phyloP scores from a whole-genome alignment of 257 asterid genomes.

The Dorcoceras hygrometricum region DNA sequence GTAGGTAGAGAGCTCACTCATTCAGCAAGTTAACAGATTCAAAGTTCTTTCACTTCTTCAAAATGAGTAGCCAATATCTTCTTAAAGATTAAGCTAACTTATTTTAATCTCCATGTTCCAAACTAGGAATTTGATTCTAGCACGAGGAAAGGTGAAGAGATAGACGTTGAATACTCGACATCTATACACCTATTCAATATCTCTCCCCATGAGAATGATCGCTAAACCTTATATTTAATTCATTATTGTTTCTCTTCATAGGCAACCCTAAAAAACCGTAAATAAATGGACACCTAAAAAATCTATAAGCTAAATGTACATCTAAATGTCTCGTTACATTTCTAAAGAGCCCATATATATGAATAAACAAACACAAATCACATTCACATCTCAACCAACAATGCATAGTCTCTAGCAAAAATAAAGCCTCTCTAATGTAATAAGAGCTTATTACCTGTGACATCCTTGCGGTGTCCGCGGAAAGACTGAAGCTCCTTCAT shows the following conservation, averaged over 20 bases:
- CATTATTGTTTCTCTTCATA: background rate
- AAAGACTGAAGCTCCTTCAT: conserved; percentile 99
- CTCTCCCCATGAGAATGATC: background rate
- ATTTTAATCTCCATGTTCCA: background rate
- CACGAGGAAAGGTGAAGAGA: background rate
- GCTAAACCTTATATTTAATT: background rate
- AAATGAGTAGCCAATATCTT: background rate
- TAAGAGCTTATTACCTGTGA: conserved; percentile 57
- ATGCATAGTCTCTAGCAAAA: conserved; percentile 21
- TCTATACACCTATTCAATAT: background rate
- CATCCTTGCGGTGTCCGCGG: conserved; percentile 95
- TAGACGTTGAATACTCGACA: background rate
- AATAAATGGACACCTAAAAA: conserved; percentile 17
- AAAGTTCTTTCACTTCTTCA: background rate
- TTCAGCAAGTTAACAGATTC: background rate
- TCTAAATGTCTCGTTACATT: conserved; percentile 15
- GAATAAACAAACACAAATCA: conserved; percentile 17
- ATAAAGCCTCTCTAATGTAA: conserved; percentile 20
- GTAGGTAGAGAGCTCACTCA: background rate
- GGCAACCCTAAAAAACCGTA: background rate
- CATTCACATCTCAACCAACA: conserved; percentile 7
- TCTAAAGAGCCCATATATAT: conserved; percentile 22
- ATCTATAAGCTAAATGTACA: conserved; percentile 7
- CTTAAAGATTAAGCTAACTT: background rate
- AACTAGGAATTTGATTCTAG: background rate